A percentile compares a stretch with the other conserved stretches of the same genome.
Conservation (phyloP, 1,284 basidiomycete species). For the Stygiomarasmius scandens region DNA sequence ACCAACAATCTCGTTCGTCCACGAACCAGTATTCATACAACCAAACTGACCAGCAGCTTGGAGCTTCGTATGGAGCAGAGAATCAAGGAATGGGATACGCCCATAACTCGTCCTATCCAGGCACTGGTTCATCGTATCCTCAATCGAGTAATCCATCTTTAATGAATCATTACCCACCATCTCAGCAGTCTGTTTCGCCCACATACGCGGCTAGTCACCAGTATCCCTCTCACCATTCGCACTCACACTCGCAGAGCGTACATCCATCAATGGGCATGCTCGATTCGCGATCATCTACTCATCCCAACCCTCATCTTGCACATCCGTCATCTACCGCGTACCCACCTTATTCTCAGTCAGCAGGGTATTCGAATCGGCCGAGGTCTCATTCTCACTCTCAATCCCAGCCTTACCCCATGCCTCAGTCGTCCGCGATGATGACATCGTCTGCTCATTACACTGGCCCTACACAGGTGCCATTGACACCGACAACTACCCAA, state of each 20-base stretch:
- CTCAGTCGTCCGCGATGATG: neutral
- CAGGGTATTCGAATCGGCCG: slow-evolving; percentile 16
- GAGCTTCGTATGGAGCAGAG: slow-evolving; percentile 1
- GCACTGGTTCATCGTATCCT: slow-evolving; percentile 4
- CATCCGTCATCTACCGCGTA: slow-evolving; percentile 14
- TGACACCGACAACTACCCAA: slow-evolving; percentile 44
- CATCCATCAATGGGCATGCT: neutral
- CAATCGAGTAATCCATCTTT: slow-evolving; percentile 6
- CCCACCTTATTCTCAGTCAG: slow-evolving; percentile 6
- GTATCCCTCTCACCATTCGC: slow-evolving; percentile 8
- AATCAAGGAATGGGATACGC: slow-evolving; percentile 1
- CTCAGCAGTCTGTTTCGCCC: neutral
- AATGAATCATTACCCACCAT: slow-evolving; percentile 7
- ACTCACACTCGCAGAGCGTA: slow-evolving; percentile 3
- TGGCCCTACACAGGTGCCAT: slow-evolving; percentile 26
- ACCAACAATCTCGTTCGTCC: slow-evolving; percentile 12
- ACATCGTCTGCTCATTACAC: slow-evolving; percentile 20
- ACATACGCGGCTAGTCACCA: slow-evolving; percentile 8
- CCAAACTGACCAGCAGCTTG: slow-evolving; percentile 3
- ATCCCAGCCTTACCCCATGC: slow-evolving; percentile 16
- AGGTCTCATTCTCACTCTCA: slow-evolving; percentile 30
- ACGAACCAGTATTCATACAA: slow-evolving; percentile 12
- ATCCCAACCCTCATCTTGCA: slow-evolving; percentile 9
- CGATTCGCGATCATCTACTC: slow-evolving; percentile 8
- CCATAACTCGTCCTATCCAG: slow-evolving; percentile 6